Evolutionary conservation across 2,329 filamentous ascomycete genomes (phyloP), one percentile per base, ranked within the genome.

Genomic region (Penicillium sp.): DNA sequence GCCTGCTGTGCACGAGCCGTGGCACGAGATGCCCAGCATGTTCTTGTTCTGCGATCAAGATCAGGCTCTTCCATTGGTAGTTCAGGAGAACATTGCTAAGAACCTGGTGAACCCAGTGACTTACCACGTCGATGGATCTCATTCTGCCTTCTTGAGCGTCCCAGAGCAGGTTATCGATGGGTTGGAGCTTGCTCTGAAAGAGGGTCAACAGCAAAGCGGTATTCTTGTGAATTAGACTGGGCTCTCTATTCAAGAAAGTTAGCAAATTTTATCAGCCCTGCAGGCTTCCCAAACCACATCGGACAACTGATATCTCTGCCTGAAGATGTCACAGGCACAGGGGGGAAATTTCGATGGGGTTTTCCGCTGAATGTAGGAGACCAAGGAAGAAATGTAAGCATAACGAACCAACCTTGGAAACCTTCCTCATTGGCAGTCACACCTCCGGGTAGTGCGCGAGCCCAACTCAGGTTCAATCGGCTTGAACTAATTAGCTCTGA

Each of bases 121-220:
- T 4, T 67, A 68, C 48, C 70, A 65, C 18, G 48, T 71, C 4
- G 65, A 72, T 52, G 61, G 59, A 13, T 67, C 71, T 5, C 75
- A 78, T 57, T 75, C 72, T 55, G 72, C 73, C 13, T 78, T 76
- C 55, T 50, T 77, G 55, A 74, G 69, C 29, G 61, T 58, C 58
- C 68, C 71, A 0, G 69, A 67, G 32, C 63, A 70, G 58, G 66
- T 70, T 41, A 71, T 69, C 3, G 61, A 58, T n/a, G 71, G 67
- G 47, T 62, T 77, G 22, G 56, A 64, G 53, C 54, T 60, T 46
- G 65, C 66, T 14, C 56, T 62, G 52, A 70, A 59, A 50, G 67
- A 32, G 8, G 53, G 56, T 0, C 42, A 40, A 45, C 36, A 53
- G 32, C 53, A 53, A 36, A 58, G 53, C 53, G 53, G 53, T 11